Base-by-base conservation (phyloP, 2,329 filamentous ascomycete genomes). In the Ceratocystis cacaofunesta region DNA sequence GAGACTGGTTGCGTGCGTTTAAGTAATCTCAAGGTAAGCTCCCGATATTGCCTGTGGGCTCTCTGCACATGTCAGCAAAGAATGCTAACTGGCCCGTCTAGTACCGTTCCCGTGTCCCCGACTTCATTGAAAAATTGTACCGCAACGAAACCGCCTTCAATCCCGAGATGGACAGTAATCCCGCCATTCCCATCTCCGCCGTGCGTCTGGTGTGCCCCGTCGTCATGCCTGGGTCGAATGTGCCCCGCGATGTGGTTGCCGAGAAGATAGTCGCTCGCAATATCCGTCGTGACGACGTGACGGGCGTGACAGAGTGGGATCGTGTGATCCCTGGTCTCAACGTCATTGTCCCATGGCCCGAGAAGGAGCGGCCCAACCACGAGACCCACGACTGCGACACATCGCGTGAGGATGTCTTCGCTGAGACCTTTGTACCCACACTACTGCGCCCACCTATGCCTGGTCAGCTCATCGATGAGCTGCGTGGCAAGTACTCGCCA, bases 141-240 rank as follows among this genome's bases (percentile, higher is more conserved):
- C 77, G 77, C 69, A 70, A 69, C 78, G 80, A 70, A 66, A 75
- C 78, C 75, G 71, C 75, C 66, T 66, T 46, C 30, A 57, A 65
- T 68, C 8, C 68, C 58, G 76, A 72, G 76, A 66, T 70, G 74
- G 62, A 73, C 76, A 44, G 80, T 66, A 78, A 81, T 70, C 73
- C 82, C 63, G 78, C 85, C 41, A 74, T 95, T 41, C 80, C 87
- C 64, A 80, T 95, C 71, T 81, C 83, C 43, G 80, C 88, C 68
- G 80, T 97, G 69, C 89, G 90, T 66, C 88, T 96, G 43, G 90
- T 97, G 61, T 85, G 89, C 72, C 85, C 89, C 25, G 78, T 95
- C 64, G 78, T 79, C 62, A 83, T 94, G 73, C 80, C 83, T 17
- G 75, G 77, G 69, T 88, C 87, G 12, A 85, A 86, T 71, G 71